A percentile compares a stretch with the other conserved stretches of the same genome.
Conservation (phyloP, 2,329 filamentous ascomycete genomes). For the Myriosclerotinia scirpicola region DNA sequence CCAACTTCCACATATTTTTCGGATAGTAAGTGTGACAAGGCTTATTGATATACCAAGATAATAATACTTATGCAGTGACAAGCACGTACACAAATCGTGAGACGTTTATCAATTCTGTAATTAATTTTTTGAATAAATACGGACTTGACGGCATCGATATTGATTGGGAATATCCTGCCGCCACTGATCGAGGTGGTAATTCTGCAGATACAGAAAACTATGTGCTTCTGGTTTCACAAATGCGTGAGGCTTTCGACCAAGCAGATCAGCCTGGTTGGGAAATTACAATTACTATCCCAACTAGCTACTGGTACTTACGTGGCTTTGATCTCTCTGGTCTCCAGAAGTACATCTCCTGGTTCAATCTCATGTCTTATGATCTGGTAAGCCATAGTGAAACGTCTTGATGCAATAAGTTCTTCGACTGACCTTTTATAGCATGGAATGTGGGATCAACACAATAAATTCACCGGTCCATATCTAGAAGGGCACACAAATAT, state of each 20-base stretch:
- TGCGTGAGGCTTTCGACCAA: slow-evolving; percentile 25
- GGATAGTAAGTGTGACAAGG: not conserved
- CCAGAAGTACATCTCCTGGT: slow-evolving; percentile 35
- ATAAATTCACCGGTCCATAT: slow-evolving; percentile 40
- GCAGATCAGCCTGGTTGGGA: slow-evolving; percentile 29
- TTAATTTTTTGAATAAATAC: not conserved
- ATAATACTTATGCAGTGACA: not conserved
- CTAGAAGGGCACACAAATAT: slow-evolving; percentile 47
- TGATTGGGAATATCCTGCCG: slow-evolving; percentile 26
- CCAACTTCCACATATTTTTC: slow-evolving; percentile 4
- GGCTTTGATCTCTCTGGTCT: slow-evolving; percentile 36
- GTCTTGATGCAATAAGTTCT: too few species aligned
- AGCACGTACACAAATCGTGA: slow-evolving; percentile 34
- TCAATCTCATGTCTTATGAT: slow-evolving; percentile 41
- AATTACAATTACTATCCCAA: slow-evolving; percentile 42
- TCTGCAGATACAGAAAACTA: slow-evolving; percentile 43
- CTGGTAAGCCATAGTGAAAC: slow-evolving; percentile 16
- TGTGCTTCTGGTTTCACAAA: slow-evolving; percentile 31
- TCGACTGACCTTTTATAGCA: slow-evolving; percentile 16
- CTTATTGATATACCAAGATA: slow-evolving; percentile 40
- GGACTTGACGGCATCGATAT: slow-evolving; percentile 3
- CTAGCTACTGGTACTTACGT: slow-evolving; percentile 40
- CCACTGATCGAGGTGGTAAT: slow-evolving; percentile 43
- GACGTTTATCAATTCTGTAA: not conserved
- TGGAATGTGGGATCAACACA: slow-evolving; percentile 36